Evolutionary conservation across 2,329 filamentous ascomycete genomes (phyloP), one percentile per base, ranked within the genome.

Genomic region (Aspergillus sp.): DNA sequence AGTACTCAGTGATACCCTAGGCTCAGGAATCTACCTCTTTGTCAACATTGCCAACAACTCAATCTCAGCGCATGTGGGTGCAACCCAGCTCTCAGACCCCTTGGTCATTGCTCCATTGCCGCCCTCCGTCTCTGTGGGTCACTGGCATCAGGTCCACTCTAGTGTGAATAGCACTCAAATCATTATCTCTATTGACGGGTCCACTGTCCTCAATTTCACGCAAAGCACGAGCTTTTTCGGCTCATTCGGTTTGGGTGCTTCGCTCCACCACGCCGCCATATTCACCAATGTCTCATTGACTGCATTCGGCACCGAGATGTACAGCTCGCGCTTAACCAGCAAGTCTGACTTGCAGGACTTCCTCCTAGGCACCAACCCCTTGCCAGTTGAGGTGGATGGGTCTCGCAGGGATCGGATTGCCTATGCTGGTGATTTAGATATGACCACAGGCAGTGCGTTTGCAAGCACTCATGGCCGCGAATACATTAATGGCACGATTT

Each of bases 321-420:
- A 73, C 54, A 60, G 61, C 4, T 63, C 67, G 6, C 50, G 65
- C 5, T 60, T 75, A 24, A 75, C 63, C 0, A 64, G 75, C n/a
- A 56, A 52, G 2, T 56, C 59, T 4, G 70, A 70, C 49, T 59
- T 77, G 20, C 6, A 63, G 5, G 72, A 77, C 57, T 78, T 77
- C 53, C 63, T 75, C 6, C 67, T 75, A 50, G 74, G 74, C 6
- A 65, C 68, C 11, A 78, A 77, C 56, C 73, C 73, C 3, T 50
- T 62, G 3, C 62, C 67, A 11, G 70, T 67, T 26, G 68, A 70
- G 14, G 74, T 77, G 2, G 75, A 77, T 60, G 75, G 74, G 26
- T 75, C 75, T 2, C 67, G 72, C 6, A 36, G 60, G 5, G 62
- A 64, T 31, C 60, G 62, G 2, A 60, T 62, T 54, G 57, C 57